Base-by-base conservation (phyloP, 2,329 filamentous ascomycete genomes). In the Neonectria sp. region DNA sequence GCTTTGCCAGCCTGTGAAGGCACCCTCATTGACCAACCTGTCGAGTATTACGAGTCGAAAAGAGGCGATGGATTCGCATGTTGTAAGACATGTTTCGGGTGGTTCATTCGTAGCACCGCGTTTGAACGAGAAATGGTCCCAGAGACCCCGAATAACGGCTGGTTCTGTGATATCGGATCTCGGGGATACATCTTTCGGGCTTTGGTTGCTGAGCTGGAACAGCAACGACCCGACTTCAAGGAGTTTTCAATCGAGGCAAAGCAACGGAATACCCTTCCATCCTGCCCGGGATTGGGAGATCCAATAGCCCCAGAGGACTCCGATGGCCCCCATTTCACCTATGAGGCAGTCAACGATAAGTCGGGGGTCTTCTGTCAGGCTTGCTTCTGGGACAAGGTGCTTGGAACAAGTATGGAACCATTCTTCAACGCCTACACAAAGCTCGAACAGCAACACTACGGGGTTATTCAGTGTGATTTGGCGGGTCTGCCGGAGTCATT, bases 361-460 rank as follows among this genome's bases (percentile, higher is more conserved):
- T 8, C 55, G 2, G 65, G 65, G 2, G 51, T 64, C 8, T 21
- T 64, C 7, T 64, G 65, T 11, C 46, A 60, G 31, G 25, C 55
- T 12, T 67, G 65, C 31, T 67, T 40, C 33, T 63, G 49, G 48
- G 65, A 67, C 9, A 59, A 64, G n/a, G 25, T 64, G 3, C 27
- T 43, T 11, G 60, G 60, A 13, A 60, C 65, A 2, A 57, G 13
- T 27, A 59, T 64, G 55, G 60, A 64, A 15, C 60, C 55, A 6
- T 48, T 45, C 15, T 67, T 63, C 55, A 63, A 67, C 15, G n/a
- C 15, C 17, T 43, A 60, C 21, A 27, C 40, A 43, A 15, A 65
- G 24, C 31, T 60, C 4, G 49, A 35, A 2, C 24, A 43, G 11
- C 27, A 46, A n/a, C n/a, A 52, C 15, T 52, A 33, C 5, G 40